Conservation (phyloP, 1,284 basidiomycete genomes). For the Sparassis latifolia region DNA sequence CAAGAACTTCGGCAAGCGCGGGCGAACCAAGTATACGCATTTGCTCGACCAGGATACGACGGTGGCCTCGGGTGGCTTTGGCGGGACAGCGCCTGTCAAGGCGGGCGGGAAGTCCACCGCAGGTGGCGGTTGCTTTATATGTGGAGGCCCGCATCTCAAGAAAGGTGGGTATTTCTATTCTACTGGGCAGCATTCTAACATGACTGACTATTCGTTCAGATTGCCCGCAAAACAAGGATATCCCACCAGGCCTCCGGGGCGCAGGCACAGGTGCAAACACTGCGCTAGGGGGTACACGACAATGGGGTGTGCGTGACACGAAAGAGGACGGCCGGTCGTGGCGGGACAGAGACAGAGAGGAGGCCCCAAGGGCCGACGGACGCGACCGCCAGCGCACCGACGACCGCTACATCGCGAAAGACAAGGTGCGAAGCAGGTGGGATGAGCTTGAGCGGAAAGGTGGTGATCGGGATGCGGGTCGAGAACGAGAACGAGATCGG, state of each 20-base stretch:
- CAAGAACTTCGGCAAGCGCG: slow-evolving; percentile 90
- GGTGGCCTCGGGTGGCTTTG: slow-evolving; percentile 54
- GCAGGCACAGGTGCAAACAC: slow-evolving; percentile 49
- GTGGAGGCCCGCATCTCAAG: slow-evolving; percentile 86
- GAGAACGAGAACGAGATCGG: slow-evolving; percentile 19
- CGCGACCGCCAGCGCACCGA: slow-evolving; percentile 24
- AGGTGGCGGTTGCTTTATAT: slow-evolving; percentile 79
- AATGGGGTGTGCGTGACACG: slow-evolving; percentile 28
- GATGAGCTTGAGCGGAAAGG: slow-evolving; percentile 16
- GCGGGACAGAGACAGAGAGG: slow-evolving; percentile 33
- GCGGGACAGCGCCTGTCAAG: slow-evolving; percentile 52
- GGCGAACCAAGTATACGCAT: slow-evolving; percentile 94
- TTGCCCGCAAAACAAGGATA: slow-evolving; percentile 65
- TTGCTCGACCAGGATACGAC: slow-evolving; percentile 93
- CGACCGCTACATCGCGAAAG: slow-evolving; percentile 18
- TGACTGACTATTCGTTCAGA: slow-evolving; percentile 34
- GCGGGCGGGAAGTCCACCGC: slow-evolving; percentile 50
- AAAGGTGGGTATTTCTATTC: slow-evolving; percentile 48
- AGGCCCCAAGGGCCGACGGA: slow-evolving; percentile 20
- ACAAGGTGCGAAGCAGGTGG: slow-evolving; percentile 21
- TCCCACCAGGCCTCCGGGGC: slow-evolving; percentile 32
- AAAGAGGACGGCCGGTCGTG: slow-evolving; percentile 31
- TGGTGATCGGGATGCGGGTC: slow-evolving; percentile 2
- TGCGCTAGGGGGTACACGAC: slow-evolving; percentile 31
- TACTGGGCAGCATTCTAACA: not conserved